Evolutionary conservation across 1,284 basidiomycete species (phyloP).

Genomic region (Malassezia sympodialis): DNA sequence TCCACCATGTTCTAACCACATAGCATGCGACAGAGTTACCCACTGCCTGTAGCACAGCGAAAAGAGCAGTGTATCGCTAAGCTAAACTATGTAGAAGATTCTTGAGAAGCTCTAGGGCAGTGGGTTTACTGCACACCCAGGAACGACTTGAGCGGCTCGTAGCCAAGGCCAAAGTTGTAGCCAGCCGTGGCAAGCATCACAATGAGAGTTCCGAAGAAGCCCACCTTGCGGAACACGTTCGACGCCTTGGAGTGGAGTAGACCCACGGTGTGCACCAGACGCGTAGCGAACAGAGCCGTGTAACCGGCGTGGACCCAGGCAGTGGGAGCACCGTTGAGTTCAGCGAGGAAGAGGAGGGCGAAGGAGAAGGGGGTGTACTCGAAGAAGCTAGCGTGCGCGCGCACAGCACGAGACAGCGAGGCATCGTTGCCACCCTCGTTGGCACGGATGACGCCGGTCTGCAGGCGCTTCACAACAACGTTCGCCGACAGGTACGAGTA

Average conservation of each 20-base stretch:
- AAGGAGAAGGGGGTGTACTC: slow-evolving; percentile 42
- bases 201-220: slow-evolving; percentile 26
- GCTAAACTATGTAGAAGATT: background rate
- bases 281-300: slow-evolving; percentile 36
- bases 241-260: slow-evolving; percentile 19
- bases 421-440: slow-evolving; percentile 18
- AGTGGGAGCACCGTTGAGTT: slow-evolving; percentile 48
- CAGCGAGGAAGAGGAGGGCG: slow-evolving; percentile 46
- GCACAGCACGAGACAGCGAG: slow-evolving; percentile 15
- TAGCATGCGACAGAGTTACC: too few species aligned
- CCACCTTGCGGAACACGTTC: slow-evolving; percentile 25
- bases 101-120: background rate
- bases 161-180: slow-evolving; percentile 46
- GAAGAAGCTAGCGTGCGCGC: slow-evolving; percentile 43
- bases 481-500: slow-evolving; percentile 40
- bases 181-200: slow-evolving; percentile 34
- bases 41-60: background rate
- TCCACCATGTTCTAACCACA: slow-evolving; percentile 12
- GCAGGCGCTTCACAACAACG: slow-evolving; percentile 25
- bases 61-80: background rate
- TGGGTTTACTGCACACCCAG: slow-evolving; percentile 38
- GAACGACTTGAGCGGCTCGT: slow-evolving; percentile 46
- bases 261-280: slow-evolving; percentile 37
- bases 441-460: slow-evolving; percentile 14
- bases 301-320: slow-evolving; percentile 43